These are phyloP conservation scores for Asclepias syriaca DNA, from an alignment of 257 asterid species.

Conservation along the genomic window DNA sequence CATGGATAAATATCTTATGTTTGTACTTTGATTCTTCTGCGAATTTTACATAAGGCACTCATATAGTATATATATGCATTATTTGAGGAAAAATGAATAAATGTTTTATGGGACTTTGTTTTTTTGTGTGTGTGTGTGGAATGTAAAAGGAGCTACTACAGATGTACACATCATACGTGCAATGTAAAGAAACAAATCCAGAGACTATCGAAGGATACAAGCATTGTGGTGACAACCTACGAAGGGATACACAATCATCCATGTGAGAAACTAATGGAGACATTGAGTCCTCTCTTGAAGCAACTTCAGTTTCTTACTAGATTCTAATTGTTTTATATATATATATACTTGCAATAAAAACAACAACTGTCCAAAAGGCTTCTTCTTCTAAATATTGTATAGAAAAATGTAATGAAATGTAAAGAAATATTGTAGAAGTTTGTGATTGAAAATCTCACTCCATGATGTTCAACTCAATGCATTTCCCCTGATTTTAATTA, in stretches of 20 bases:
- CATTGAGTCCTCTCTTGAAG: slow-evolving; percentile 76
- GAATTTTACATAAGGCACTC: too few species aligned
- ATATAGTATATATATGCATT: too few species aligned
- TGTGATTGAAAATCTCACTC: neutral
- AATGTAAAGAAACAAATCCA: slow-evolving; percentile 94
- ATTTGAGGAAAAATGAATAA: neutral
- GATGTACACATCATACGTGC: slow-evolving; percentile 97
- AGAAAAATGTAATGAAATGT: neutral
- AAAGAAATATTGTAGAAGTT: neutral
- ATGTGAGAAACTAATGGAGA: slow-evolving; percentile 87
- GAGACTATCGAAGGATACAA: slow-evolving; percentile 71
- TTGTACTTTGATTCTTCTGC: too few species aligned
- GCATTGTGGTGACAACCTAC: slow-evolving; percentile 79
- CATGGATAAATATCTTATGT: too few species aligned
- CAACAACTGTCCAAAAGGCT: neutral
- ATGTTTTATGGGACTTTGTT: neutral
- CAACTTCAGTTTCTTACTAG: slow-evolving; percentile 92
- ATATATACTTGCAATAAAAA: neutral
- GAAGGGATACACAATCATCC: slow-evolving; percentile 97
- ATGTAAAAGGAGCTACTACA: slow-evolving; percentile 79
- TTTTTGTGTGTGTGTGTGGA: neutral
- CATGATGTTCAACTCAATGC: neutral
- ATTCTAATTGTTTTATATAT: slow-evolving; percentile 28
- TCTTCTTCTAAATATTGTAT: neutral
- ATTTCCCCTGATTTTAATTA: neutral